A percentile compares a stretch with the other conserved stretches of the same genome.
phyloP scores from a whole-genome alignment of 352 stramenopile genomes.

The Globisporangium heterothallicum region DNA sequence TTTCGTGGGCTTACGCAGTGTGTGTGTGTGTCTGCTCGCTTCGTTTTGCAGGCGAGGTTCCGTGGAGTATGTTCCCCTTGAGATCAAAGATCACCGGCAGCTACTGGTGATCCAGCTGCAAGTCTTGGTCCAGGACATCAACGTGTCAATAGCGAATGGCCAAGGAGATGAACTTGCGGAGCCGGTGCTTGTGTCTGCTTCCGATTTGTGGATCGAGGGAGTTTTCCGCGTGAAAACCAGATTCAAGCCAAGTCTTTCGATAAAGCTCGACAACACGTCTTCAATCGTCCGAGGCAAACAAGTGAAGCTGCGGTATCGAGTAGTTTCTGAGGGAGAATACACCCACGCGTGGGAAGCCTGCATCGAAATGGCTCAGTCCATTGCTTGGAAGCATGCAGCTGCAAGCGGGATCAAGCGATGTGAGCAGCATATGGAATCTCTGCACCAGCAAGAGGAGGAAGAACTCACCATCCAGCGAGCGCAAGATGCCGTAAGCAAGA shows the following conservation, averaged over 20 bases:
- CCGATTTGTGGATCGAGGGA: constrained; percentile 49
- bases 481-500: constrained; percentile 18
- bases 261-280: constrained; percentile 67
- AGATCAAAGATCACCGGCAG: neutral
- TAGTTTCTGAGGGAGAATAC: constrained; percentile 25
- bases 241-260: constrained; percentile 6
- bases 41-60: constrained; percentile 8
- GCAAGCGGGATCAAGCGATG: constrained; percentile 33
- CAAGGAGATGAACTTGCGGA: constrained; percentile 29
- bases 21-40: neutral
- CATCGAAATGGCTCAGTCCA: constrained; percentile 58
- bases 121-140: constrained; percentile 38
- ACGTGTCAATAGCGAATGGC: constrained; percentile 20
- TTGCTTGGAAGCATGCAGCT: constrained; percentile 64
- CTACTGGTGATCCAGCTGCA: constrained; percentile 28
- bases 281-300: constrained; percentile 62
- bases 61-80: constrained; percentile 10
- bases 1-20: neutral
- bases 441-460: constrained; percentile 37
- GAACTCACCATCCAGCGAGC: constrained; percentile 40
- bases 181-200: constrained; percentile 31
- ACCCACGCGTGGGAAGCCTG: constrained; percentile 50
- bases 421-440: constrained; percentile 30
- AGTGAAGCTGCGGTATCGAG: constrained; percentile 34
- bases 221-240: constrained; percentile 26